Evolutionary conservation across 176 grass and related monocot genomes (phyloP).

Genomic region (Rhynchospora pubera): DNA sequence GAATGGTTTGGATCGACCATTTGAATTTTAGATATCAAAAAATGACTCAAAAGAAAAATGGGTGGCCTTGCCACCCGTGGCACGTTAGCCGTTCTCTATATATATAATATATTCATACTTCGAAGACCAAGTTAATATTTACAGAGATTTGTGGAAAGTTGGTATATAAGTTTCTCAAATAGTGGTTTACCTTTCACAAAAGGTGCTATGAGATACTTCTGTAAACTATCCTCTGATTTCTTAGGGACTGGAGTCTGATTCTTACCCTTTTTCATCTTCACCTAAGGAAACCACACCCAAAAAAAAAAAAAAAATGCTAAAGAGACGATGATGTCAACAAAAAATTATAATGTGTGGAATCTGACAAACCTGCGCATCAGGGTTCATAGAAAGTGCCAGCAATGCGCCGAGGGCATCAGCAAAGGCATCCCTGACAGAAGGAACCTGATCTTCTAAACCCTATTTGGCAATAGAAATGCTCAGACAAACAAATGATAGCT

Average conservation of each 20-base stretch:
- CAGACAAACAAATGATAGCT: conserved; percentile 2
- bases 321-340: conserved; percentile 4
- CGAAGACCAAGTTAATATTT: conserved; percentile 1
- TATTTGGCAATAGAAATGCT: conserved; percentile 21
- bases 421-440: conserved; percentile 94
- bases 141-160: background rate
- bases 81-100: too few species aligned
- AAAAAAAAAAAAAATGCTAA: conserved; percentile 24
- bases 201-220: conserved; percentile 90
- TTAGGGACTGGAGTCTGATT: conserved; percentile 49
- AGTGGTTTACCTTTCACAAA: conserved; percentile 72
- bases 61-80: too few species aligned
- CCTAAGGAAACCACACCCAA: conserved; percentile 35
- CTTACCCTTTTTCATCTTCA: conserved; percentile 62
- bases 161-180: background rate
- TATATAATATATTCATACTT: background rate
- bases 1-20: too few species aligned
- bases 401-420: conserved; percentile 88
- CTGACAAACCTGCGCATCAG: conserved; percentile 71
- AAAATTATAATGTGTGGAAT: conserved; percentile 24
- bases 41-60: too few species aligned
- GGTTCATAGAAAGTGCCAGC: conserved; percentile 97
- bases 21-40: too few species aligned
- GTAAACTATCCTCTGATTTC: conserved; percentile 84
- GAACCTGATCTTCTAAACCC: conserved; percentile 89